These are phyloP conservation scores for Cercophora newfieldiana DNA, from an alignment of 495 filamentous ascomycete species.

Conservation along the genomic window DNA sequence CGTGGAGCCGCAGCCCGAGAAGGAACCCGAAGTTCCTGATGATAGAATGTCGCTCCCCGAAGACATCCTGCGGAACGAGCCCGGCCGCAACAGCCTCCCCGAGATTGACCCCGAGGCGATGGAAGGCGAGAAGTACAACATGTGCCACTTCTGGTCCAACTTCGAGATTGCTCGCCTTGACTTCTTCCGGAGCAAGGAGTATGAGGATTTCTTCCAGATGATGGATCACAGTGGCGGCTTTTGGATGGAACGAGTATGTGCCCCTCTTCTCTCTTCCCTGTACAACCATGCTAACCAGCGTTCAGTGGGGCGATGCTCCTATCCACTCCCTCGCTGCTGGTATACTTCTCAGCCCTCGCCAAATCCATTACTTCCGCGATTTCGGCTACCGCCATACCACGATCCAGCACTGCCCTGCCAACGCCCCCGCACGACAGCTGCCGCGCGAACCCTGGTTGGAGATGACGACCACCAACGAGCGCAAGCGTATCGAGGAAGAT, in stretches of 20 bases:
- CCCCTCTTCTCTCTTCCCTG: not conserved
- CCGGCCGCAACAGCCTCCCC: constrained; percentile 66
- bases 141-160: constrained; percentile 99
- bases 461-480: constrained; percentile 79
- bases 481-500: constrained; percentile 88
- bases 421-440: constrained; percentile 88
- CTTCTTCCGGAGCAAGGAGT: constrained; percentile 95
- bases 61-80: constrained; percentile 76
- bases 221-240: constrained; percentile 98
- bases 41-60: constrained; percentile 76
- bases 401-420: constrained; percentile 97
- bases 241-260: constrained; percentile 93
- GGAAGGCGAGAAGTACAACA: constrained; percentile 98
- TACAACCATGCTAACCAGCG: constrained; percentile 11
- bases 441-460: constrained; percentile 81
- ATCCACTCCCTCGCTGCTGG: constrained; percentile 98
- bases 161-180: constrained; percentile 95
- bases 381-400: constrained; percentile 98
- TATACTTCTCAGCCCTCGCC: constrained; percentile 72
- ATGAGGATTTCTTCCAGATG: constrained; percentile 98
- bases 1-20: constrained; percentile 68
- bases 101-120: constrained; percentile 91
- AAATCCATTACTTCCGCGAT: constrained; percentile 99
- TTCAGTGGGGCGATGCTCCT: constrained; percentile 96
- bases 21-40: constrained; percentile 57